Percentiles rank a stretch among this genome's conserved stretches.
Conservation (phyloP, 1,284 basidiomycete species). For the Meripilus lineatus region DNA sequence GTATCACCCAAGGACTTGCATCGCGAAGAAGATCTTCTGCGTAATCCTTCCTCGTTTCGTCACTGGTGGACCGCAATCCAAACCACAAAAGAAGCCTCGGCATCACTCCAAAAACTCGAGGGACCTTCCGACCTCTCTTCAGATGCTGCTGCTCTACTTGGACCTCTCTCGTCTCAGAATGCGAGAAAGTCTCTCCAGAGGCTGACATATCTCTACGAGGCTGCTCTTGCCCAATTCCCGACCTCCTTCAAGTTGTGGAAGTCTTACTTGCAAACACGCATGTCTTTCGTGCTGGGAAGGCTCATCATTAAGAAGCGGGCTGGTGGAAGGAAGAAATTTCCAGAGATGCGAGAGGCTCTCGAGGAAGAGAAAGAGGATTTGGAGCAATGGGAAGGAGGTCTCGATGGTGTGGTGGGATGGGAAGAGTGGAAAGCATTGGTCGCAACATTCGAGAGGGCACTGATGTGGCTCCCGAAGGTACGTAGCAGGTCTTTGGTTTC, state of each 20-base stretch:
- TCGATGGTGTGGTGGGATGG: constrained; percentile 88
- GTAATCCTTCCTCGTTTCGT: constrained; percentile 88
- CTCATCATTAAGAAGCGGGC: constrained; percentile 66
- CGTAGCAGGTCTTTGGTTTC: constrained; percentile 25
- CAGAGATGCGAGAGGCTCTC: constrained; percentile 83
- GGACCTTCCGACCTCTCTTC: constrained; percentile 40
- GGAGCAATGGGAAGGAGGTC: constrained; percentile 78
- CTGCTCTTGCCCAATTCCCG: constrained; percentile 86
- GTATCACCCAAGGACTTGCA: constrained; percentile 76
- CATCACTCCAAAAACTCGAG: constrained; percentile 53
- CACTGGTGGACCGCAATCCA: constrained; percentile 91
- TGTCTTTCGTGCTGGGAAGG: constrained; percentile 84
- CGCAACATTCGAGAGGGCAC: constrained; percentile 85
- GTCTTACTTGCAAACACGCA: constrained; percentile 81
- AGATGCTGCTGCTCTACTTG: constrained; percentile 52
- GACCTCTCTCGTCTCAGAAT: constrained; percentile 69
- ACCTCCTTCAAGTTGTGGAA: constrained; percentile 95
- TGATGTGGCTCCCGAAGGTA: constrained; percentile 92
- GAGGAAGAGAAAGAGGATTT: constrained; percentile 78
- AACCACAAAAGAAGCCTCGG: constrained; percentile 65
- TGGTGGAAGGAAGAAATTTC: constrained; percentile 83
- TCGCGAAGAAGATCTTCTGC: constrained; percentile 93
- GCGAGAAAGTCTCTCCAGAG: constrained; percentile 77
- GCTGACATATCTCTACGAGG: constrained; percentile 89
- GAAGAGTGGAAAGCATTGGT: constrained; percentile 92